Base-by-base conservation (phyloP, 345 rosid genomes). In the Microthlaspi erraticum region DNA sequence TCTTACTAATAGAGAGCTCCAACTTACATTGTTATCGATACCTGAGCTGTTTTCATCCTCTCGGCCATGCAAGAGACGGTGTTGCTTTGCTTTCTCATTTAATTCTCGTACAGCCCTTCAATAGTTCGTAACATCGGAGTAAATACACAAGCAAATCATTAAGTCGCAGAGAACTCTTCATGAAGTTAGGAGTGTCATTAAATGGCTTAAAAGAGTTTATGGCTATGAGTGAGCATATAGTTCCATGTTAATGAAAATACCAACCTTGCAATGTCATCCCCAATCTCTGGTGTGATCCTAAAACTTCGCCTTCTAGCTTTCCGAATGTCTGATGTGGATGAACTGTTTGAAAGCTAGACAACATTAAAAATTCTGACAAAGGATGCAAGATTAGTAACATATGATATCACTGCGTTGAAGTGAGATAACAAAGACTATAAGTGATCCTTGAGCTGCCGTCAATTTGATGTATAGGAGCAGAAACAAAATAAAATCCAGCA, bases 191-290 rank as follows among this genome's bases (percentile, higher is more conserved):
- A 74, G 37, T 29, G 12, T 41, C 20, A 50, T 9, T 33, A 58
- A 32, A 10, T 59, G 46, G 18, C 39, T 20, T 13, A 42, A 41
- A 23, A 39, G n/a, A 2, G 17, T 68, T 42, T 20, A 39, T 45
- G 36, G 18, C 36, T 34, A 34, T 33, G 20, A 36, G 71, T 70
- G 59, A 54, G 6, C 9, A 52, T 50, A 44, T 56, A 49, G 19
- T 33, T 56, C 52, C 70, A 19, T 56, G 61, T 37, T 61, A 29
- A 60, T 57, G 59, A 71, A 42, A 70, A 64, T 48, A 80, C 68
- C 83, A 79, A 94, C 99, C 92, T 95, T 75, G 89, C 99, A 56
- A 95, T 92, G 84, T 95, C 96, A 80, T 95, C 99, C 32, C 99
- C 93, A 74, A 95, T 92, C 84, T 92, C 96, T 7, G 98, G 98